phyloP scores from a whole-genome alignment of 2,329 filamentous ascomycete genomes.

The Trichoderma atrobrunneum region DNA sequence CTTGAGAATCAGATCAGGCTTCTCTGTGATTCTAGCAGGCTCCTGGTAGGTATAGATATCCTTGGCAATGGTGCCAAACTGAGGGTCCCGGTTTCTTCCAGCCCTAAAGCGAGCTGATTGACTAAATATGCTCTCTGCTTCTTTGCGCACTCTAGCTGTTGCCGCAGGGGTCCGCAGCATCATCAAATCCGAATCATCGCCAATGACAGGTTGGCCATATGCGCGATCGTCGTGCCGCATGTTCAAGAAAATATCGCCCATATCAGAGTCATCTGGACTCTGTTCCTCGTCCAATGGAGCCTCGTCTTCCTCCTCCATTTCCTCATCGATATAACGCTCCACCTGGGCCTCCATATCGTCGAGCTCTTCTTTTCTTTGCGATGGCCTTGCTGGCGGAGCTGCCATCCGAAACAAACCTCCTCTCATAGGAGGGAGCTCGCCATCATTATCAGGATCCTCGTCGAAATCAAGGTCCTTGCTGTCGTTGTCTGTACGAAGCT shows the following conservation, averaged over 20 bases:
- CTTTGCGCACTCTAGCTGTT: conserved; percentile 49
- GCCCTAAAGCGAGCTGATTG: conserved; percentile 48
- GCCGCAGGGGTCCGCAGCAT: conserved; percentile 56
- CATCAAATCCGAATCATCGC: conserved; percentile 51
- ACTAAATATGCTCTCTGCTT: conserved; percentile 56
- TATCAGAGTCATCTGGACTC: conserved; percentile 41
- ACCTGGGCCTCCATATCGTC: conserved; percentile 38
- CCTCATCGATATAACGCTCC: conserved; percentile 36
- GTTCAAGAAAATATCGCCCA: conserved; percentile 50
- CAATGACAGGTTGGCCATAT: conserved; percentile 40
- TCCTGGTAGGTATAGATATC: conserved; percentile 59
- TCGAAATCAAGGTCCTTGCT: conserved; percentile 28
- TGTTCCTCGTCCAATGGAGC: conserved; percentile 38
- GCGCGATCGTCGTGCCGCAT: conserved; percentile 43
- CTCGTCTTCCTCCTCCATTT: conserved; percentile 35
- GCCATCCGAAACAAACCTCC: conserved; percentile 35
- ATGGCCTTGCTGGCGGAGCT: conserved; percentile 19
- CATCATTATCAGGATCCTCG: conserved; percentile 35
- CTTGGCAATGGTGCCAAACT: conserved; percentile 69
- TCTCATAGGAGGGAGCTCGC: conserved; percentile 33
- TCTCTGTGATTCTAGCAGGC: conserved; percentile 62
- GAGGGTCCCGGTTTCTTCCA: conserved; percentile 54
- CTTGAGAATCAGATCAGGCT: conserved; percentile 67
- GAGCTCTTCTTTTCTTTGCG: conserved; percentile 25
- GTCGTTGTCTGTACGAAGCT: conserved; percentile 34